Base-by-base conservation (phyloP, 129 eudicot species). In the Pulicaria dysenterica region DNA sequence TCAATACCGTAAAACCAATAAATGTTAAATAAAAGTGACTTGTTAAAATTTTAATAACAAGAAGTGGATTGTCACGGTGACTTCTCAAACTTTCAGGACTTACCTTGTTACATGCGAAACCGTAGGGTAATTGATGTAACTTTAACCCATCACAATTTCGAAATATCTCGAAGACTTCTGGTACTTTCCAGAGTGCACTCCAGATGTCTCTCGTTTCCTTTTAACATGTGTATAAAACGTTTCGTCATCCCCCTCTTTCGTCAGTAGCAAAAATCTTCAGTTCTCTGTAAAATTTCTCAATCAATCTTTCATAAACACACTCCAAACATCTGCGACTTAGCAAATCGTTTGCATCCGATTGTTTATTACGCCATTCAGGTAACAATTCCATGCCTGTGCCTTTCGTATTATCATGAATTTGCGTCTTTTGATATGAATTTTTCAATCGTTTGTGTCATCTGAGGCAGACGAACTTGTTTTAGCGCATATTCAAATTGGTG, bases 181-280 rank as follows among this genome's bases (percentile, higher is more conserved):
- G 77, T 70, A 70, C 13, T 14, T 77, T 77, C 81, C 73, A 75
- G 70, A 67, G 17, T 12, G 5, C 65, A 36, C 67, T 76, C 80
- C 69, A 76, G 80, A 76, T 39, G 39, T 60, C 49, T 73, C 77
- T 39, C 43, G 60, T 47, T 3, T 2, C 50, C 67, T 57, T 24
- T 34, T 40, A 34, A 14, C n/a, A 11, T 47, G 17, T 17, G 61
- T 67, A 76, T 76, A 76, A 17, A 67, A 14, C 14, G 24, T 39
- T 36, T 58, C 75, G 3, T 58, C 69, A 17, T 15, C 50, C 6
- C n/a, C 41, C 1, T 15, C 5, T 4, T 0, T 39, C 34, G 0
- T 45, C 61, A 44, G 4, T 11, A 10, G 24, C 16, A 7, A 8
- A n/a, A 10, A 17, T 64, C 63, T n/a, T 7, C 49, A 45, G 5